Percentiles rank a stretch among this genome's conserved stretches.
phyloP scores from a whole-genome alignment of 148 eudicot genomes.

The Amaranthus hypochondriacus region DNA sequence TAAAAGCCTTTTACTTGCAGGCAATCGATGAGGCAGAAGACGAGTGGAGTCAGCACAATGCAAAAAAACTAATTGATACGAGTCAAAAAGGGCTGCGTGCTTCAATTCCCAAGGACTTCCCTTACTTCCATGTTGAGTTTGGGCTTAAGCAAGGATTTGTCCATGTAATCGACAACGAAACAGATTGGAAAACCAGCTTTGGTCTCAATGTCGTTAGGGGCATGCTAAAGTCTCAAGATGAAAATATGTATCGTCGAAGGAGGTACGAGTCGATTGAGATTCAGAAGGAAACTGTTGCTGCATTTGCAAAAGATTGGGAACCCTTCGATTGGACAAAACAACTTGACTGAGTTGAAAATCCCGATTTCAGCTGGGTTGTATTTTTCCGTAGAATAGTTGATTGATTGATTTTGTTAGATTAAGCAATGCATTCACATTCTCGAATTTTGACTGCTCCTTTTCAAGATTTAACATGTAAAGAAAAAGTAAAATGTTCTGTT shows the following conservation, averaged over 20 bases:
- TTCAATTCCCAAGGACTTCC: slow-evolving; percentile 87
- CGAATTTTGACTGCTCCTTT: too few relatives aligned
- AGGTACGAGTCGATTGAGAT: slow-evolving; percentile 58
- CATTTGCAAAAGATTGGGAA: slow-evolving; percentile 67
- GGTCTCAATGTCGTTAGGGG: slow-evolving; percentile 85
- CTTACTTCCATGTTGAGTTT: slow-evolving; percentile 90
- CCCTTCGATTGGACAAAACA: slow-evolving; percentile 97
- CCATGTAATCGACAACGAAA: slow-evolving; percentile 88
- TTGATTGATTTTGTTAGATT: too few relatives aligned
- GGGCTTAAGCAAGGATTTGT: slow-evolving; percentile 86
- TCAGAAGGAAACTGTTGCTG: slow-evolving; percentile 61
- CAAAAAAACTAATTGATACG: slow-evolving; percentile 85
- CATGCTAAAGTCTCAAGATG: slow-evolving; percentile 66
- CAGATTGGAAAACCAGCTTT: slow-evolving; percentile 57
- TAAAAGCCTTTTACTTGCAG: slow-evolving; percentile 29
- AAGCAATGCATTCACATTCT: too few relatives aligned
- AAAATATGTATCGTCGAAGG: slow-evolving; percentile 77
- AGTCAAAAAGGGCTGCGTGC: slow-evolving; percentile 76
- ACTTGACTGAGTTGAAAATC: slow-evolving; percentile 35
- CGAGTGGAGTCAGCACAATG: slow-evolving; percentile 97
- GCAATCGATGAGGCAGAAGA: slow-evolving; percentile 99
- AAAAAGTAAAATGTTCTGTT: too few relatives aligned
- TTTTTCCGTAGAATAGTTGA: too few relatives aligned
- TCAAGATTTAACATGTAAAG: too few relatives aligned
- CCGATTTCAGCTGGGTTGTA: too few relatives aligned